phyloP scores from a whole-genome alignment of 1,284 basidiomycete species.

The Mycosarcoma maydis region DNA sequence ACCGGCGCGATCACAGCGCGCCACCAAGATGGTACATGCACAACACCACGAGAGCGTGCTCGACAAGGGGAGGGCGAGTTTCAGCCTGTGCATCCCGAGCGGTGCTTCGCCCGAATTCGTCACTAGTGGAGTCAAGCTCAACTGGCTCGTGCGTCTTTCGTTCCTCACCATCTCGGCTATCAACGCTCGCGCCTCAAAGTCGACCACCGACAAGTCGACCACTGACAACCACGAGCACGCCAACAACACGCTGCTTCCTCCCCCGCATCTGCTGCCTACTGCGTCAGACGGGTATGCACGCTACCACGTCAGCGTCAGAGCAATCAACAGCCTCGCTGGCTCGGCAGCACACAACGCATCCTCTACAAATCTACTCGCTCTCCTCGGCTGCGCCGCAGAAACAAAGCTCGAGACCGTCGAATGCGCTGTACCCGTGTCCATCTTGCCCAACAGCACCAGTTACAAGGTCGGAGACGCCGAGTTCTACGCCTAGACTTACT shows the following conservation, averaged over 20 bases:
- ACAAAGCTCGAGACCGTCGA: conserved; percentile 64
- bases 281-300: conserved; percentile 53
- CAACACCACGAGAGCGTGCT: conserved; percentile 59
- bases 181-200: no score
- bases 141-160: conserved; percentile 57
- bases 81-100: conserved; percentile 55
- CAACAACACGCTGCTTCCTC: conserved; percentile 20
- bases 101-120: conserved; percentile 61
- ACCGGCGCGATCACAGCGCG: conserved; percentile 32
- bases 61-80: conserved; percentile 53
- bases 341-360: conserved; percentile 2
- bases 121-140: conserved; percentile 59
- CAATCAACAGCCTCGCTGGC: conserved; percentile 35
- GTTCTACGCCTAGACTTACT: conserved; percentile 47
- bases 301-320: conserved; percentile 55
- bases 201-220: neutral
- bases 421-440: conserved; percentile 59
- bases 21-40: conserved; percentile 55
- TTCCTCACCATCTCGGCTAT: conserved; percentile 52
- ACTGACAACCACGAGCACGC: neutral
- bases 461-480: conserved; percentile 48
- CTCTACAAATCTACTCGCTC: conserved; percentile 1
- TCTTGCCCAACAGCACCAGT: conserved; percentile 58
- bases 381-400: conserved; percentile 22
- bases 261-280: conserved; percentile 48